Percentiles rank a stretch among this genome's conserved stretches.
These are phyloP conservation scores for Aspergillus costaricaensis DNA, from an alignment of 2,329 filamentous ascomycete species.

Conservation along the genomic window DNA sequence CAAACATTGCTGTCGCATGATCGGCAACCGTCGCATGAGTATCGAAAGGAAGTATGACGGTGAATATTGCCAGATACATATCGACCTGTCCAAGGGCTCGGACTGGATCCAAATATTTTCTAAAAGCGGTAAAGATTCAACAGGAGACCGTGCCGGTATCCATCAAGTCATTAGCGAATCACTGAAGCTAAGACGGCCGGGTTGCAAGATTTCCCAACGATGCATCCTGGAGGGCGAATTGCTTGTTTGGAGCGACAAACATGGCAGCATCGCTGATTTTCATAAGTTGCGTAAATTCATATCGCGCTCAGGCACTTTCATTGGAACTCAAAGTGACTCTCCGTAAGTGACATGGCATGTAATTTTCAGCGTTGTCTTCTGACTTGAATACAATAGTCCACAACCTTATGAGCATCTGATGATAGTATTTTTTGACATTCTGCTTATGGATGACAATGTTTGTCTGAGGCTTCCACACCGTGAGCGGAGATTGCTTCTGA, in stretches of 20 bases:
- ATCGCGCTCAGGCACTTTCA: constrained; percentile 67
- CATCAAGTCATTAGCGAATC: constrained; percentile 66
- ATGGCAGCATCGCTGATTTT: constrained; percentile 69
- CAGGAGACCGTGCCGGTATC: constrained; percentile 64
- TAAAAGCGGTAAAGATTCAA: constrained; percentile 90
- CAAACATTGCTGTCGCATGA: constrained; percentile 71
- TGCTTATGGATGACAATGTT: constrained; percentile 58
- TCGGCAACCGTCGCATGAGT: constrained; percentile 63
- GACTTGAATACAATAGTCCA: constrained; percentile 33
- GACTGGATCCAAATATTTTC: constrained; percentile 78
- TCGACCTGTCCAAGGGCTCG: constrained; percentile 62
- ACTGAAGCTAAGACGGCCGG: constrained; percentile 60
- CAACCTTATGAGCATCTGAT: constrained; percentile 60
- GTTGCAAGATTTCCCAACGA: constrained; percentile 61
- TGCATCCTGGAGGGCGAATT: constrained; percentile 86
- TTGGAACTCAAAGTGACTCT: constrained; percentile 70
- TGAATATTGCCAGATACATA: constrained; percentile 86
- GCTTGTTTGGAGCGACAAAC: constrained; percentile 71
- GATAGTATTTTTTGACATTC: constrained; percentile 63
- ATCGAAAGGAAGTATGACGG: constrained; percentile 83
- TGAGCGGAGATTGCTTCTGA: constrained; percentile 55
- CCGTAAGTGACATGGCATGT: constrained; percentile 50
- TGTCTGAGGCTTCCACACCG: constrained; percentile 51
- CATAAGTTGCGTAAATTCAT: constrained; percentile 82
- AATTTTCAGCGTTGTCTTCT: constrained; percentile 8